phyloP scores from a whole-genome alignment of 2,329 filamentous ascomycete species.

The Colletotrichum spinosum region DNA sequence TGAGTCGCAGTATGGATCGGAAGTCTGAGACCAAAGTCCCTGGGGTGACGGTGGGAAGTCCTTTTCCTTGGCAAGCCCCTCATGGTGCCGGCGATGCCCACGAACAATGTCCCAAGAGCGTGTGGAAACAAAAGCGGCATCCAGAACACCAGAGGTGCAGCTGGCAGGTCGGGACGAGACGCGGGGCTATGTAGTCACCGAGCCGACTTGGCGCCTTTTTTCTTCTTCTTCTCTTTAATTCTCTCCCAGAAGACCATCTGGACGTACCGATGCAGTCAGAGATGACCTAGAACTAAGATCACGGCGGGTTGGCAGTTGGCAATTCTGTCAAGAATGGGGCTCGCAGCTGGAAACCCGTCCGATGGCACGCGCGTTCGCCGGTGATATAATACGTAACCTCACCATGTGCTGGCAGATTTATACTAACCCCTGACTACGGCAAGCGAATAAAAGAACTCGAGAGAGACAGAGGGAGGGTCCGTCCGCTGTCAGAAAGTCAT shows the following conservation, averaged over 20 bases:
- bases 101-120: neutral
- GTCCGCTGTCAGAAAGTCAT: no score
- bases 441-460: no score
- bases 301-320: neutral
- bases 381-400: no score
- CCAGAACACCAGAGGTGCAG: conserved; percentile 7
- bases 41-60: neutral
- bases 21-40: neutral
- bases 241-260: conserved; percentile 4
- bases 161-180: conserved; percentile 1
- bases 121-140: conserved; percentile 2
- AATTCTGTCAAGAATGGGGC: neutral
- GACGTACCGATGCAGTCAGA: conserved; percentile 3
- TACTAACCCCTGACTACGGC: no score
- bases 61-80: neutral
- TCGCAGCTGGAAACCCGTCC: conserved; percentile 13
- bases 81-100: no score
- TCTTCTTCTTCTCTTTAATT: neutral
- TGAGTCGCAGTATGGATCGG: no score
- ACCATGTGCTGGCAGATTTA: no score
- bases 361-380: neutral
- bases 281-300: neutral
- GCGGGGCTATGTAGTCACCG: neutral
- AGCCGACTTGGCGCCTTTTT: conserved; percentile 12
- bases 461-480: no score